Base-by-base conservation (phyloP, 345 rosid genomes). In the Psidium guajava region DNA sequence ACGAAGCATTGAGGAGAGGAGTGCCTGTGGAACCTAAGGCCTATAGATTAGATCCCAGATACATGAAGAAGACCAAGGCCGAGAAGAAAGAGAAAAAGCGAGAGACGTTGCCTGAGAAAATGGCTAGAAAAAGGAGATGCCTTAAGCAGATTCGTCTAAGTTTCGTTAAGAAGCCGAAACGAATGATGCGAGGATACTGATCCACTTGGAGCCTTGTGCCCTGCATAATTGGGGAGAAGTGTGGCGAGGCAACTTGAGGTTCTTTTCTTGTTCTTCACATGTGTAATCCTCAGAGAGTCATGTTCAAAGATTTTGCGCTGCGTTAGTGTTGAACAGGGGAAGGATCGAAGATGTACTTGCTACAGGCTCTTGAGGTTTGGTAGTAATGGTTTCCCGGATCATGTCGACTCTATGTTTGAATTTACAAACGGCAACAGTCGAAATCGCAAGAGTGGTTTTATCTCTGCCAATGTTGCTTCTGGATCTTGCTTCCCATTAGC, bases 91-190 rank as follows among this genome's bases (percentile, higher is more conserved):
- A 88, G 93, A 96, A 95, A 89, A 96, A 94, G 93, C 91, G 99
- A 85, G 98, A 95, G 92, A 97, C 99, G 16, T 90, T 97, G 82
- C 98, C 99, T 6, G 99, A 97, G 92, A 97, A 97, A 92, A 95
- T 92, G 86, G 98, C 96, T 1, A 92, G 98, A 91, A 97, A 97
- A 91, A 97, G 91, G 92, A 93, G 90, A 61, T 93, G 94, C 12
- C 94, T 95, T 11, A 96, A 91, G 95, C 90, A 93, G 93, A 95
- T 97, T 81, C 92, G 92, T 77, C 85, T 97, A 57, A 97, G 99
- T 89, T 96, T 95, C 77, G 98, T 97, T 86, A 97, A 96, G 93
- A 95, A 97, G 91, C 95, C 98, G 1, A 94, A 85, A 32, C 89
- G 86, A 25, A 86, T n/a, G 91, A 92, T 88, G 96, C 91, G 94